Base-by-base conservation (phyloP, 2,329 filamentous ascomycete species). In the Pyrenophora tritici-repentis region DNA sequence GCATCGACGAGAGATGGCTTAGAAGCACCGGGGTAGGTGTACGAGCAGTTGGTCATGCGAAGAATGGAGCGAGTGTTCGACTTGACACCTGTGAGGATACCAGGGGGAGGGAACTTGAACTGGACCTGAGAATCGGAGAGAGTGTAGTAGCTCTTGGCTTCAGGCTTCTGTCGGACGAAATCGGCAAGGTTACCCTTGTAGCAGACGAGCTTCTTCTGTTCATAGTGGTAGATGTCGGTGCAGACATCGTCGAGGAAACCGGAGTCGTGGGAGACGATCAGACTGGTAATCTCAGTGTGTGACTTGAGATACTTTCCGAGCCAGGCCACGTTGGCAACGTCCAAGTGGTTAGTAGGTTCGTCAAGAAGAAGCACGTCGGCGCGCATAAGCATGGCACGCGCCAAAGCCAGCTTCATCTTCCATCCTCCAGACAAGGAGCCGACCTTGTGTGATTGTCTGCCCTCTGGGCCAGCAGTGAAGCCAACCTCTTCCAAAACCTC, bases 321-420 rank as follows among this genome's bases (percentile, higher is more conserved):
- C 94, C 94, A 99, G 62, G 89, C 91, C 65, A 99, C 91, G 75
- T 97, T 97, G 69, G 86, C 86, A 66, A 97, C 92, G 74, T 99
- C 94, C 73, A 99, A 81, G 78, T 99, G 94, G 81, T 99, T 99
- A 67, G 94, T 99, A 75, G 94, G 94, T 84, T 99, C 94, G 83
- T 99, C 94, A 50, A 99, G 86, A 43, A 99, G 82, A 51, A 99
- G 83, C 42, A 99, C 92, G 73, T 99, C 94, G n/a, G 94, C 93
- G 70, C 87, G 89, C 82, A 94, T 90, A 68, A 99, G 83, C 92
- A 99, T 97, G 59, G 94, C 94, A 67, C 94, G 86, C 44, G 94
- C 94, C 74, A 99, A 78, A 61, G 94, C 94, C 55, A 99, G 80
- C 86, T 99, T 99, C 94, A 99, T 99, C 84, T 97, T 97, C 94